Percentiles rank a stretch among this genome's conserved stretches.
phyloP scores from a whole-genome alignment of 768 basidiomycete species.

The Melanogaster broomeanus region DNA sequence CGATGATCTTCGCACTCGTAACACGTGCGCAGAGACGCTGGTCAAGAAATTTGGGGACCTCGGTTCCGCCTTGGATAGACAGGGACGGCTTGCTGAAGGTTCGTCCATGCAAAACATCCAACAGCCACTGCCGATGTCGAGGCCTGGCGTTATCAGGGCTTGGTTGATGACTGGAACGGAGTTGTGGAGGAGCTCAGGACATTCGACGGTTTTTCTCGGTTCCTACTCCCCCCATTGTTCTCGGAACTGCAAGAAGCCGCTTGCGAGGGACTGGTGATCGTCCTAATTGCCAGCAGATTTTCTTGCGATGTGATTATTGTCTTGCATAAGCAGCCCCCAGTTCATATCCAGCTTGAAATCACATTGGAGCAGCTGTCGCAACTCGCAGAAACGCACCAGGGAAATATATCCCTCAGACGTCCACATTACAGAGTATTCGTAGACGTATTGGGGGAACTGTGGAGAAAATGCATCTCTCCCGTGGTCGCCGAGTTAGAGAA shows the following conservation, averaged over 20 bases:
- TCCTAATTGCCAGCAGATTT: background rate
- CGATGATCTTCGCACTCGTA: background rate
- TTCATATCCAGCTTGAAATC: background rate
- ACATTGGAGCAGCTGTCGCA: background rate
- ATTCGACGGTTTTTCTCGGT: conserved; percentile 11
- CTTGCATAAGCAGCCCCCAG: background rate
- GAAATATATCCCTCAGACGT: background rate
- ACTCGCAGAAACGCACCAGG: background rate
- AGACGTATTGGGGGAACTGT: conserved; percentile 6
- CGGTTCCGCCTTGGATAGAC: background rate
- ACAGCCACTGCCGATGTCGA: background rate
- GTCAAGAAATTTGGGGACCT: background rate
- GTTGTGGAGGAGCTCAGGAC: conserved; percentile 7
- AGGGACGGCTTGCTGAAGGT: background rate
- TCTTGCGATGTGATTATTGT: conserved; percentile 9
- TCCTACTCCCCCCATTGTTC: conserved; percentile 12
- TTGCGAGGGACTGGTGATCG: conserved; percentile 1
- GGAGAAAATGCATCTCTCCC: conserved; percentile 10
- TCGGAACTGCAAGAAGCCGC: conserved; percentile 3
- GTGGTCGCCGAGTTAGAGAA: background rate
- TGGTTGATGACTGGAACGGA: conserved; percentile 9
- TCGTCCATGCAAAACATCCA: background rate
- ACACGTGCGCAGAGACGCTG: background rate
- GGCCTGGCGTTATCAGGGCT: background rate
- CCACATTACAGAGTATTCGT: background rate